phyloP scores from a whole-genome alignment of 768 basidiomycete species.

The Mycena vitilis region DNA sequence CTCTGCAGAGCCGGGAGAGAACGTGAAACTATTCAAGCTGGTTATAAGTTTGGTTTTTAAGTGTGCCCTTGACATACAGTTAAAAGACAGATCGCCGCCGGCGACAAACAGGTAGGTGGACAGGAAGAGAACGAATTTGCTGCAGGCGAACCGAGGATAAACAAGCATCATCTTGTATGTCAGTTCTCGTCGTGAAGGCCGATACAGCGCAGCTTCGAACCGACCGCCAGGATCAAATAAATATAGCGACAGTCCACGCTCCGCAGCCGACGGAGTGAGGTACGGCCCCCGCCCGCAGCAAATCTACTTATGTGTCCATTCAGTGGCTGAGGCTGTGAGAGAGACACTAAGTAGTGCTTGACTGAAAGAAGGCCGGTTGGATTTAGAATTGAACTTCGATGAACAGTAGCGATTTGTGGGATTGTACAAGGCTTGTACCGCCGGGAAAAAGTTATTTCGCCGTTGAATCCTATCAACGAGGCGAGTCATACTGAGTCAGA shows the following conservation, averaged over 20 bases:
- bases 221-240: conserved; percentile 12
- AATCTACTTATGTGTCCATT: too few relatives aligned
- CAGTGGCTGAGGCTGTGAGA: too few relatives aligned
- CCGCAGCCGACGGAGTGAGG: too few relatives aligned
- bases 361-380: too few relatives aligned
- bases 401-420: too few relatives aligned
- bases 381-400: too few relatives aligned
- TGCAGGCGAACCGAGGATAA: conserved; percentile 5
- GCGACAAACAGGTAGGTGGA: conserved; percentile 24
- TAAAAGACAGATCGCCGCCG: conserved; percentile 27
- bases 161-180: conserved; percentile 8
- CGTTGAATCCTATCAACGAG: too few relatives aligned
- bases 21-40: conserved; percentile 1
- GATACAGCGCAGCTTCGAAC: conserved; percentile 6
- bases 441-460: too few relatives aligned
- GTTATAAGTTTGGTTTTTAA: conserved; percentile 1
- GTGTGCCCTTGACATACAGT: conserved; percentile 2
- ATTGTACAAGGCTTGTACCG: too few relatives aligned
- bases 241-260: conserved; percentile 6
- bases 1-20: conserved; percentile 22
- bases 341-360: too few relatives aligned
- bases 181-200: conserved; percentile 15
- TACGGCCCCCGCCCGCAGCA: too few relatives aligned
- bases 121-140: background rate
- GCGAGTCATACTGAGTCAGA: too few relatives aligned